A percentile compares a stretch with the other conserved stretches of the same genome.
phyloP scores from a whole-genome alignment of 495 filamentous ascomycete species.

The Penicillium diatomitis region DNA sequence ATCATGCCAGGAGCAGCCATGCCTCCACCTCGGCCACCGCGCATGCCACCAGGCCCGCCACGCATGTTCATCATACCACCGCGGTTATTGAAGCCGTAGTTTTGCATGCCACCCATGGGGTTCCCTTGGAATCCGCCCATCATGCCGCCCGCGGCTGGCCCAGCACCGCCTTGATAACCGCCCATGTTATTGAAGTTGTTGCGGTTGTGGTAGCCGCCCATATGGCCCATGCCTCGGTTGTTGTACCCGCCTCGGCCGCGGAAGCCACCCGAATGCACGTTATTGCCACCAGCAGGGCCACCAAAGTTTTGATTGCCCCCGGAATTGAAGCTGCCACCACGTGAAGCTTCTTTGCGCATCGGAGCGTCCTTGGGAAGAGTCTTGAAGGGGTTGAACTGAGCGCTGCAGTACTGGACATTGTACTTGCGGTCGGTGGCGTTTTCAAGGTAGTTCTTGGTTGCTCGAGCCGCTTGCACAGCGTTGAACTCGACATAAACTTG shows the following conservation, averaged over 20 bases:
- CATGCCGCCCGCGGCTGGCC: slow-evolving; percentile 44
- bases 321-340: slow-evolving; percentile 12
- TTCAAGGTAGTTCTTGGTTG: slow-evolving; percentile 76
- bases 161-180: slow-evolving; percentile 37
- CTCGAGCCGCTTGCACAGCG: slow-evolving; percentile 75
- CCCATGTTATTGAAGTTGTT: slow-evolving; percentile 48
- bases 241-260: slow-evolving; percentile 41
- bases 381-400: slow-evolving; percentile 75
- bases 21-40: slow-evolving; percentile 55
- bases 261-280: slow-evolving; percentile 29
- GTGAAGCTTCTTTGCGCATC: slow-evolving; percentile 55
- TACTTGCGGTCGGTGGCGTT: slow-evolving; percentile 56
- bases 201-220: slow-evolving; percentile 36
- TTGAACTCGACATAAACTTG: slow-evolving; percentile 87
- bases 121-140: slow-evolving; percentile 48
- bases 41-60: slow-evolving; percentile 58
- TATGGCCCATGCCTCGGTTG: slow-evolving; percentile 29
- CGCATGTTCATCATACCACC: slow-evolving; percentile 65
- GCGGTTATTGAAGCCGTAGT: slow-evolving; percentile 53
- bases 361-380: slow-evolving; percentile 89
- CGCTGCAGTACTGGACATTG: slow-evolving; percentile 64
- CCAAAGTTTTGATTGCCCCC: slow-evolving; percentile 15
- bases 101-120: slow-evolving; percentile 48
- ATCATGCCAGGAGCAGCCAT: slow-evolving; percentile 49
- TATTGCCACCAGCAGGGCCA: slow-evolving; percentile 1